These are phyloP conservation scores for Starmerella sp. DNA, from an alignment of 805 yeast species.

Conservation along the genomic window DNA sequence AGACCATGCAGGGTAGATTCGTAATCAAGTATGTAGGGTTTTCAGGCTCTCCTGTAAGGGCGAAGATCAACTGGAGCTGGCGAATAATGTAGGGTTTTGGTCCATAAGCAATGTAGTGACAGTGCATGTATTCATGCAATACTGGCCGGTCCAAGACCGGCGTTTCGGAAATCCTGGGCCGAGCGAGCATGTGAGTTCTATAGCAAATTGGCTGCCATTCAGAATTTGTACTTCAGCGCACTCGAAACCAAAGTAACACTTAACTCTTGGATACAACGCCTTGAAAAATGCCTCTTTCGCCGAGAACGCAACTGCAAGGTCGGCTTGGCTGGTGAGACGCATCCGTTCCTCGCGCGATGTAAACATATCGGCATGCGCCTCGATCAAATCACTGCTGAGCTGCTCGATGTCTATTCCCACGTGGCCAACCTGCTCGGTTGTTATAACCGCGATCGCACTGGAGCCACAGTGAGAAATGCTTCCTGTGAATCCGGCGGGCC, in stretches of 20 bases:
- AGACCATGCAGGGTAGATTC: background rate
- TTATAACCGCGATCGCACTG: slow-evolving; percentile 7
- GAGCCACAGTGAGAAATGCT: slow-evolving; percentile 11
- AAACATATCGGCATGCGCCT: background rate
- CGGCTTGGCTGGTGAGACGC: background rate
- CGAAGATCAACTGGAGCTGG: too few relatives aligned
- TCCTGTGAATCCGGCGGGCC: slow-evolving; percentile 10
- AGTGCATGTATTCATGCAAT: background rate
- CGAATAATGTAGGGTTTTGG: background rate
- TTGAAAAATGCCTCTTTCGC: slow-evolving; percentile 16
- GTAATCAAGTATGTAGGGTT: background rate
- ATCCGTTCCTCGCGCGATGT: background rate
- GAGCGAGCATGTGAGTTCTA: background rate
- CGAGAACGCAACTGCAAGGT: slow-evolving; percentile 6
- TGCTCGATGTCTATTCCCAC: slow-evolving; percentile 13
- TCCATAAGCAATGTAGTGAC: background rate
- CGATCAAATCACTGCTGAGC: background rate
- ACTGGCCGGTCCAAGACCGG: background rate
- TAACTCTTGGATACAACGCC: slow-evolving; percentile 8
- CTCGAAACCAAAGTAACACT: slow-evolving; percentile 10
- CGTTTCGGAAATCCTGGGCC: background rate
- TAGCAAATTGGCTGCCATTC: background rate
- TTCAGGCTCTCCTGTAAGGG: background rate
- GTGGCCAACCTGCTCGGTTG: background rate
- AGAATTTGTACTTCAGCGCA: slow-evolving; percentile 2